Evolutionary conservation across 2,329 filamentous ascomycete genomes (phyloP).

Genomic region (Cordyceps pruinosa): DNA sequence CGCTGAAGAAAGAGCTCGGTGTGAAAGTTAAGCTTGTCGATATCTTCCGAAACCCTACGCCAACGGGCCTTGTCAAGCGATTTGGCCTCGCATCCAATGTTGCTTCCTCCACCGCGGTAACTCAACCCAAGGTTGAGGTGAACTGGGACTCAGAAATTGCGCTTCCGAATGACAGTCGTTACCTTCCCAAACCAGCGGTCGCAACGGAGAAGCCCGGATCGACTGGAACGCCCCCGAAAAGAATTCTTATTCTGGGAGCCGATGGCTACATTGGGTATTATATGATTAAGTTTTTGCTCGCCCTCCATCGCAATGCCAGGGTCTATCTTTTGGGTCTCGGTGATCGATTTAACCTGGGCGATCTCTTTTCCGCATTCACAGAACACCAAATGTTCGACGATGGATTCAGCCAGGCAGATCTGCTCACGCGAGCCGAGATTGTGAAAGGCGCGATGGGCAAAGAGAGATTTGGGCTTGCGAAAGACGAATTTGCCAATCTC

Average conservation of each 20-base stretch:
- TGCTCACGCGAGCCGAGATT: slow-evolving; percentile 14
- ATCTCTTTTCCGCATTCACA: slow-evolving; percentile 15
- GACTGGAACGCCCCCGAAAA: background rate
- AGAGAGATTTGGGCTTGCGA: slow-evolving; percentile 19
- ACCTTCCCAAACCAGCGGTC: background rate
- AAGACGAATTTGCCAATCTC: slow-evolving; percentile 18
- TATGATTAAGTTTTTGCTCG: background rate
- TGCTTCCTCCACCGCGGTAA: no score
- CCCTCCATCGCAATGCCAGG: background rate
- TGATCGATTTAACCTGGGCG: background rate
- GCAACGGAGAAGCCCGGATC: background rate
- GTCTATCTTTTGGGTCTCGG: background rate
- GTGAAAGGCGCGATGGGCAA: slow-evolving; percentile 18
- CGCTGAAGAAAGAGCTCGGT: slow-evolving; percentile 21
- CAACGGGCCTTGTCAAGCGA: background rate
- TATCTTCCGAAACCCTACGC: slow-evolving; percentile 20
- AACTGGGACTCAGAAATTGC: background rate
- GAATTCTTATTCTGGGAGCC: background rate
- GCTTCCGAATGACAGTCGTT: background rate
- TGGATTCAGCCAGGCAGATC: slow-evolving; percentile 11
- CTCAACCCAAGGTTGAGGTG: background rate
- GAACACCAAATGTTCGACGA: slow-evolving; percentile 18
- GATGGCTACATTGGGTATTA: slow-evolving; percentile 3
- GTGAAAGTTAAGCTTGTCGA: slow-evolving; percentile 20
- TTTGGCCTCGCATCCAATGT: background rate